phyloP scores from a whole-genome alignment of 2,329 filamentous ascomycete species.

The Pseudocercospora macadamiae region DNA sequence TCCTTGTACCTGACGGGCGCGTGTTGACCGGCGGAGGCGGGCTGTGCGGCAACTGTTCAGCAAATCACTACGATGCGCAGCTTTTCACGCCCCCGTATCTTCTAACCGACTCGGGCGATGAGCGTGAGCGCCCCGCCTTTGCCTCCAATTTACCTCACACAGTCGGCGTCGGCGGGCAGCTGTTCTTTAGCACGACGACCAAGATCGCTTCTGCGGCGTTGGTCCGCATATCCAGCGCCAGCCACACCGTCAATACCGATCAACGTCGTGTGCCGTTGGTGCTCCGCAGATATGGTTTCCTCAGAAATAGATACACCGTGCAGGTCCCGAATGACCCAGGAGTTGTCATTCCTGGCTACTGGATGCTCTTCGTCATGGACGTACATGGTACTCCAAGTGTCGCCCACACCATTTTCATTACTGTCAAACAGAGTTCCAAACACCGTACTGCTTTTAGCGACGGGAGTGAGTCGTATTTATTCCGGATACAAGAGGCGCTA shows the following conservation, averaged over 20 bases:
- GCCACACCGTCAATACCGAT: constrained; percentile 62
- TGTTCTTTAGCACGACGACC: constrained; percentile 29
- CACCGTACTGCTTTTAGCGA: neutral
- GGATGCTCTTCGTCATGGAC: constrained; percentile 12
- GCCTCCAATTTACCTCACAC: neutral
- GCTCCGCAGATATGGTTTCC: neutral
- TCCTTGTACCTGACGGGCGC: constrained; percentile 56
- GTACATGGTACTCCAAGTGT: constrained; percentile 11
- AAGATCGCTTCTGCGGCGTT: constrained; percentile 38
- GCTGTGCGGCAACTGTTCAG: constrained; percentile 44
- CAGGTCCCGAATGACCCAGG: constrained; percentile 6
- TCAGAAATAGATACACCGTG: constrained; percentile 1
- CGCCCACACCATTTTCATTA: constrained; percentile 1
- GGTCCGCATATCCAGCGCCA: constrained; percentile 54
- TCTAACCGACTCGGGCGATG: constrained; percentile 21
- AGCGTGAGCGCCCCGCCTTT: neutral
- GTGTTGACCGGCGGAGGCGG: constrained; percentile 58
- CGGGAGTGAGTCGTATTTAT: neutral
- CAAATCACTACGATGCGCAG: constrained; percentile 59
- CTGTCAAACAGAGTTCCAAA: neutral
- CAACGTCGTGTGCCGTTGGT: constrained; percentile 57
- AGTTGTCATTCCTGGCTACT: constrained; percentile 10
- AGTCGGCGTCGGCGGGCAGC: constrained; percentile 3
- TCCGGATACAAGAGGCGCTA: neutral
- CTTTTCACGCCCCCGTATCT: constrained; percentile 62